Evolutionary conservation across 768 basidiomycete genomes (phyloP).

Genomic region (Scleroderma citrinum): DNA sequence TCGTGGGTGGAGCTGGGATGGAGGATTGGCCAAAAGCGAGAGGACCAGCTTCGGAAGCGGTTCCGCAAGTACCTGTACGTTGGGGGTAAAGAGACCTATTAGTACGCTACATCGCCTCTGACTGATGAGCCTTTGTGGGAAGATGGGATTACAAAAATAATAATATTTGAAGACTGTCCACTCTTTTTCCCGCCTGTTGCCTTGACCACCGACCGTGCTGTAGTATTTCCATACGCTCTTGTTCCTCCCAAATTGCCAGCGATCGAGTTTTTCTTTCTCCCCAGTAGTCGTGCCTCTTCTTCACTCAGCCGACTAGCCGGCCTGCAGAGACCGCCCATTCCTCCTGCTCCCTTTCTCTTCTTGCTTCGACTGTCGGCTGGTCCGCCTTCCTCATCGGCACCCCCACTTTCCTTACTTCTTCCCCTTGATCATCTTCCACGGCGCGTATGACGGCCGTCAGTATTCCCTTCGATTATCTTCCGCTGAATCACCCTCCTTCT

Average conservation of each 20-base stretch:
- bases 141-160: not conserved
- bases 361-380: constrained; percentile 44
- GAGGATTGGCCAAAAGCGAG: constrained; percentile 47
- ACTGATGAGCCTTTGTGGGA: constrained; percentile 5
- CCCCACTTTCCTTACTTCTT: constrained; percentile 34
- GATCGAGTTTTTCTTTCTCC: constrained; percentile 15
- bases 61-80: constrained; percentile 77
- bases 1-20: constrained; percentile 68
- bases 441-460: constrained; percentile 62
- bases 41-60: constrained; percentile 50
- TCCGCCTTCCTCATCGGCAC: constrained; percentile 38
- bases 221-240: constrained; percentile 18
- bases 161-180: not conserved
- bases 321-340: not conserved
- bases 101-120: too few relatives aligned
- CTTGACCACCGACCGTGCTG: constrained; percentile 44
- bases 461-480: constrained; percentile 68
- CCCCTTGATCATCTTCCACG: constrained; percentile 10
- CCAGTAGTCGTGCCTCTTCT: constrained; percentile 13
- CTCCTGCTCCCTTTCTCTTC: constrained; percentile 12
- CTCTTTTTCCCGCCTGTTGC: constrained; percentile 30
- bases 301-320: not conserved
- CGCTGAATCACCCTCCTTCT: constrained; percentile 58
- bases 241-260: not conserved
- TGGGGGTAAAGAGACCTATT: constrained; percentile 31